Conservation (phyloP, 2,329 filamentous ascomycete species). For the Hymenoscyphus scutula region DNA sequence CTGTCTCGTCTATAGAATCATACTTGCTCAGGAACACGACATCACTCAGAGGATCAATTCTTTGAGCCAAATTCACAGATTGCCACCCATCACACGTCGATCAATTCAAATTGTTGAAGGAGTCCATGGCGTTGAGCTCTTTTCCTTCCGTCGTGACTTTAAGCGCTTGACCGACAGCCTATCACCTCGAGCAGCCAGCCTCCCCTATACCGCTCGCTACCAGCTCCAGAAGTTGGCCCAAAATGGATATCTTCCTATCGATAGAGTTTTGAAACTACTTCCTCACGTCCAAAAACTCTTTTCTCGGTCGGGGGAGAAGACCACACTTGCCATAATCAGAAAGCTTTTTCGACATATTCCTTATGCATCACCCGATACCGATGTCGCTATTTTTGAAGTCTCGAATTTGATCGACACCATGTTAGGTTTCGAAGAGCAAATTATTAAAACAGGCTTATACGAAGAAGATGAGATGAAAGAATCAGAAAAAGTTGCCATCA, state of each 20-base stretch:
- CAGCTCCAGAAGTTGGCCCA: slow-evolving; percentile 62
- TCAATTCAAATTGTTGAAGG: background rate
- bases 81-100: background rate
- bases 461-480: slow-evolving; percentile 27
- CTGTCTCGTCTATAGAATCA: slow-evolving; percentile 51
- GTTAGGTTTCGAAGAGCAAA: slow-evolving; percentile 39
- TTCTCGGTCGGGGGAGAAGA: slow-evolving; percentile 20
- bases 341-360: slow-evolving; percentile 46
- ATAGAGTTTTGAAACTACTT: slow-evolving; percentile 46
- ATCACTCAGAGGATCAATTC: slow-evolving; percentile 29
- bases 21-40: slow-evolving; percentile 32
- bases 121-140: background rate
- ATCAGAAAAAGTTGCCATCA: slow-evolving; percentile 24
- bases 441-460: slow-evolving; percentile 28
- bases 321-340: background rate
- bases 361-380: slow-evolving; percentile 51
- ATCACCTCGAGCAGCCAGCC: slow-evolving; percentile 18
- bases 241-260: slow-evolving; percentile 61
- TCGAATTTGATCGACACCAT: slow-evolving; percentile 43
- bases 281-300: slow-evolving; percentile 40
- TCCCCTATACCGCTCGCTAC: slow-evolving; percentile 56
- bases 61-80: slow-evolving; percentile 27
- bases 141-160: slow-evolving; percentile 21
- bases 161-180: slow-evolving; percentile 25
- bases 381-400: slow-evolving; percentile 43